Base-by-base conservation (phyloP, 352 stramenopile species). In the Phytophthora boehmeriae region DNA sequence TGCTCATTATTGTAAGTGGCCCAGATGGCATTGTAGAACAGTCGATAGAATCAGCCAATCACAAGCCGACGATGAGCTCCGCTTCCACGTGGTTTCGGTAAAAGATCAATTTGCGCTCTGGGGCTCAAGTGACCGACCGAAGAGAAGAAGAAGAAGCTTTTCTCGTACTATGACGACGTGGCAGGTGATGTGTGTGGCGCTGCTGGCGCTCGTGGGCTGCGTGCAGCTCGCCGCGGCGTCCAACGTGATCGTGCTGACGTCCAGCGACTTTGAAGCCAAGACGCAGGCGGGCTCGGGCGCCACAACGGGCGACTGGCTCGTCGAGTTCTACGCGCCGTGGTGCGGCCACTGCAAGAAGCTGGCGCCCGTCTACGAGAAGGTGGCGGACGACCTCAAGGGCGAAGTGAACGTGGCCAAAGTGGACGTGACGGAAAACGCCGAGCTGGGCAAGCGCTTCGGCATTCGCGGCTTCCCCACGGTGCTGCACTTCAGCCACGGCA, bases 291-390 rank as follows among this genome's bases (percentile, higher is more conserved):
- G 86, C 11, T 97, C 88, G 8, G 91, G 93, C 23, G 87, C 89
- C 25, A 98, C 92, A 2, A 98, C 93, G 4, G 93, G 93, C 54
- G 89, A 97, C 72, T 98, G 90, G 91, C 80, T 93, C 47, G 72
- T 95, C 46, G 71, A 95, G 63, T 93, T 95, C 60, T 93, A 93
- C 67, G 83, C 86, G 41, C 83, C 85, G 19, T 92, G 83, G 80
- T 94, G 80, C 66, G 71, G 67, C 9, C 80, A 88, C 59, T 88
- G 80, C 72, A 80, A 86, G 63, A 62, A 62, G 39, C 63, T 90
- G 5, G 69, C 58, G 39, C 81, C 86, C 2, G 66, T 90, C 13
- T 97, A 82, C 73, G 87, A 96, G 47, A 58, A 95, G 60, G 77
- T 97, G 22, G 89, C 90, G 13, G 63, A 65, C 71, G 88, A 94